These are phyloP conservation scores for Inga oerstediana DNA, from an alignment of 306 rosid genomes.

Conservation along the genomic window DNA sequence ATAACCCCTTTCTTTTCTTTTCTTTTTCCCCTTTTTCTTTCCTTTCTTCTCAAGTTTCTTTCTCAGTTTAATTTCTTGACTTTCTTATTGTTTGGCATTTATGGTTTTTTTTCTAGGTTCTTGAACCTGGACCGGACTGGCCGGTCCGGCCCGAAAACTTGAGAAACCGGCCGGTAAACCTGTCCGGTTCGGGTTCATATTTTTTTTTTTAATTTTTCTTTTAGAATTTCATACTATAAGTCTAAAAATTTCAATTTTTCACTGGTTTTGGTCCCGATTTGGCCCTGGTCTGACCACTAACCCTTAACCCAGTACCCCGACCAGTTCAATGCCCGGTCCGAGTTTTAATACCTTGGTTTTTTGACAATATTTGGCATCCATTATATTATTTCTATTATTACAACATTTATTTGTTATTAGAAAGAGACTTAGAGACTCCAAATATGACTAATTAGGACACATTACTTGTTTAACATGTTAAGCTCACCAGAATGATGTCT, in stretches of 20 bases:
- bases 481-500: slow-evolving; percentile 38
- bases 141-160: too few species aligned
- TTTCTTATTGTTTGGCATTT: background rate
- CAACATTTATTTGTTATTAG: background rate
- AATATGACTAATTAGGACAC: slow-evolving; percentile 32
- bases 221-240: too few species aligned
- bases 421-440: background rate
- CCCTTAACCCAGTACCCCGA: too few species aligned
- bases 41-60: slow-evolving; percentile 31
- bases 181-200: too few species aligned
- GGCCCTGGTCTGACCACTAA: too few species aligned
- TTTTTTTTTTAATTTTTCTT: too few species aligned
- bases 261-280: too few species aligned
- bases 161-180: too few species aligned
- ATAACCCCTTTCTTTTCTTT: background rate
- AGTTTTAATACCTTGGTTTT: background rate
- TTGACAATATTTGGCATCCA: background rate
- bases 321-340: too few species aligned
- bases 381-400: background rate
- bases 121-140: too few species aligned
- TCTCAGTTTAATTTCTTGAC: background rate
- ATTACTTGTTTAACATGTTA: slow-evolving; percentile 35
- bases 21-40: background rate
- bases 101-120: too few species aligned
- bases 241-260: too few species aligned